Base-by-base conservation (phyloP, 768 basidiomycete species). In the Ramaria rubella region DNA sequence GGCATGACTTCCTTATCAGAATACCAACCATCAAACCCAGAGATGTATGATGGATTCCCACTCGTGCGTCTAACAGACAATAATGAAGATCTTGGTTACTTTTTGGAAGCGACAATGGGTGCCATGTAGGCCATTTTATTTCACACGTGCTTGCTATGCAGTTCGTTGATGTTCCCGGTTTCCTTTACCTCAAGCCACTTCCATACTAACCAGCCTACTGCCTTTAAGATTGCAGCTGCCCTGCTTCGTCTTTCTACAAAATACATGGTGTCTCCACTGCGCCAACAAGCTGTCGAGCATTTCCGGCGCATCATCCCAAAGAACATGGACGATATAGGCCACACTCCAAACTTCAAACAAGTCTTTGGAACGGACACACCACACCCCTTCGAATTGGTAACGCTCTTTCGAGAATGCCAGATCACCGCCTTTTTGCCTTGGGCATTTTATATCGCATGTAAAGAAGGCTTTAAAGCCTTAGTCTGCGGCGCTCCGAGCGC, bases 1-100 rank as follows among this genome's bases (percentile, higher is more conserved):
- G 63, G 63, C 49, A 66, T 68, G 65, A 56, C 65, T 21, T 27
- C 62, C 2, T 33, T 66, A 31, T 61, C 62, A 1, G 58, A 63
- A 38, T 44, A 42, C 43, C 63, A 62, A 24, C 42, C 55, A 15
- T 17, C 55, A 3, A 59, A 58, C 19, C 48, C 34, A 14, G 67
- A 68, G 49, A n/a, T 54, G 1, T 61, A 64, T 40, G 63, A 69
- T 9, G 66, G 62, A 23, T 65, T 63, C 51, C 64, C 65, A 5
- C 43, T 69, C 6, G 63, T 69, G 15, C 55, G 58, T 9, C 54
- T 68, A n/a, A 59, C 59, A 0, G 68, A 69, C 49, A 48, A 57
- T 30, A 53, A 61, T 7, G 44, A 54, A 17, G 60, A 64, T 38
- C 43, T 64, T 17, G 30, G 42, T 4, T 49, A 55, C 27, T 60